Evolutionary conservation across 2,329 filamentous ascomycete genomes (phyloP), one percentile per base, ranked within the genome.

Genomic region (Nothomitra cinnamomea): DNA sequence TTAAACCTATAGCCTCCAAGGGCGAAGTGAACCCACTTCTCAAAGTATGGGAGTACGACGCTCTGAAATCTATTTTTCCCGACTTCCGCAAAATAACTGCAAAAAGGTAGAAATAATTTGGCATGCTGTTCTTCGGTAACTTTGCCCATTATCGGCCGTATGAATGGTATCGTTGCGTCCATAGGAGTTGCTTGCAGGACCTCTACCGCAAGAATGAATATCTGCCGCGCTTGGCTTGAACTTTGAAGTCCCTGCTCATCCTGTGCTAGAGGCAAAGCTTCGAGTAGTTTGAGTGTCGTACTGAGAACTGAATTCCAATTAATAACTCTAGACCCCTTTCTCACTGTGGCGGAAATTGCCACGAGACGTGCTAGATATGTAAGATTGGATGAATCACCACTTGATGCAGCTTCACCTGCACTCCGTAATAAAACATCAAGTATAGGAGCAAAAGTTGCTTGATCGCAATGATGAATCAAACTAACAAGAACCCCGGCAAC

Each of bases 81-180:
- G 36, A 94, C 72, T 53, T 87, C 77, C 0, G 86, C 82, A 59
- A 92, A 82, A 52, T 86, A 82, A 13, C 83, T 82, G 66, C 87
- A 95, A 66, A 96, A 95, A 0, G 81, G 76, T 43, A 96, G 75
- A 64, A 95, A 96, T 71, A 82, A 83, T 52, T 68, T 68, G 61
- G 82, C 78, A 61, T 89, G 75, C 1, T 75, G 74, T 45, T 83
- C 79, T 52, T 76, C 76, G 2, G 78, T 80, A 49, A 94, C 69
- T 2, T 71, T 70, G 35, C 82, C 78, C 63, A 79, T 77, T 47
- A 94, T 73, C 2, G 78, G 67, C 15, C 78, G 75, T 54, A 89
- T 76, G 38, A 78, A 76, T 1, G 85, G 78, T 42, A 94, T 80
- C 36, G 94, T 70, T 5, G 82, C 76, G 60, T 94, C 86, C 64